These are phyloP conservation scores for Lipomyces starkeyi DNA, from an alignment of 805 yeast genomes.

Conservation along the genomic window DNA sequence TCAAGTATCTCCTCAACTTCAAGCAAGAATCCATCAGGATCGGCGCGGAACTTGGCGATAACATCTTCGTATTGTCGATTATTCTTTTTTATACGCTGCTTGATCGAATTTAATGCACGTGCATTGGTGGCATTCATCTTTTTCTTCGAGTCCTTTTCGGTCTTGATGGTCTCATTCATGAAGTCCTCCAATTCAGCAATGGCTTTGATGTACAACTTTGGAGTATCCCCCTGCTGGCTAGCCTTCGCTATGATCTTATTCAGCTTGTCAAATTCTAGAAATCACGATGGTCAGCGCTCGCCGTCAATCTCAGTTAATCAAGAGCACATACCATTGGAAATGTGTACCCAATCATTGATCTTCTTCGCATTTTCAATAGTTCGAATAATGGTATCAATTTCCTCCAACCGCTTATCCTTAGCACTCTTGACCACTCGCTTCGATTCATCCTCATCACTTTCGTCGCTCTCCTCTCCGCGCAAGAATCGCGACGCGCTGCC, in stretches of 20 bases:
- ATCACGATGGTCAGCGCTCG: conserved; percentile 3
- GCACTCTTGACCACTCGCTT: conserved; percentile 90
- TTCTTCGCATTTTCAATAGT: conserved; percentile 71
- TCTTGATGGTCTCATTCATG: conserved; percentile 58
- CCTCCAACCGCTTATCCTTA: conserved; percentile 89
- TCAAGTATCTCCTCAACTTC: conserved; percentile 45
- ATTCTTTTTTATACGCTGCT: conserved; percentile 85
- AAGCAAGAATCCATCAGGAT: conserved; percentile 75
- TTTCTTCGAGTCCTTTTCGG: conserved; percentile 62
- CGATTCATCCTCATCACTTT: conserved; percentile 62
- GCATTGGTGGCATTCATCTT: conserved; percentile 82
- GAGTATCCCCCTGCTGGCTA: conserved; percentile 76
- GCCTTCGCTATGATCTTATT: conserved; percentile 69
- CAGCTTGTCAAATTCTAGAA: conserved; percentile 74
- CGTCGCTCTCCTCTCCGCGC: conserved; percentile 49
- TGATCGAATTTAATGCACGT: conserved; percentile 83
- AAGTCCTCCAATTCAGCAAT: conserved; percentile 75
- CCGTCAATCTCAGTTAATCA: background rate
- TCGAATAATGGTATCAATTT: conserved; percentile 70
- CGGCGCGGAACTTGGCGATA: conserved; percentile 63
- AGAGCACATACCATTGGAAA: conserved; percentile 51
- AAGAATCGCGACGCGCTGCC: conserved; percentile 48
- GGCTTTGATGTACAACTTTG: conserved; percentile 70
- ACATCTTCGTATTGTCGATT: conserved; percentile 69
- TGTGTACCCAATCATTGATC: conserved; percentile 78